Evolutionary conservation across 805 yeast species (phyloP).

Genomic region (Metschnikowia lochheadii): DNA sequence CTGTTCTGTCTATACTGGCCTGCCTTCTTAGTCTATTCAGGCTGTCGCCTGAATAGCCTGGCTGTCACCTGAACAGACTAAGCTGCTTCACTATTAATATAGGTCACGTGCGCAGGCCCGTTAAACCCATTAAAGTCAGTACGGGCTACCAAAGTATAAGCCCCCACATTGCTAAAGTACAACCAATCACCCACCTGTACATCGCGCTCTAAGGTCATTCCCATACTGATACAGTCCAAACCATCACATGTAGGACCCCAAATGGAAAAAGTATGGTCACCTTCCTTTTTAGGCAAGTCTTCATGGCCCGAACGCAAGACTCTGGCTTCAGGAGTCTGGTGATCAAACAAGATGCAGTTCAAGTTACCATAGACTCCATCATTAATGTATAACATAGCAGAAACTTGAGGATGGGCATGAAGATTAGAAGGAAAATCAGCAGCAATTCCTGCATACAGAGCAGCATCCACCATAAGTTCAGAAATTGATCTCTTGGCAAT

Average conservation of each 20-base stretch:
- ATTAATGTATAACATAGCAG: constrained; percentile 71
- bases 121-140: constrained; percentile 89
- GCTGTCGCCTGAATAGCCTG: too few species aligned
- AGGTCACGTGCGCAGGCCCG: constrained; percentile 54
- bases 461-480: too few species aligned
- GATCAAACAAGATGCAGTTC: constrained; percentile 92
- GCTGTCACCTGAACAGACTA: too few species aligned
- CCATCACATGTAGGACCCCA: constrained; percentile 99
- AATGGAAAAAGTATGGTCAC: constrained; percentile 51
- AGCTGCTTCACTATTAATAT: constrained; percentile 38
- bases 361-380: constrained; percentile 96
- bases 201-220: constrained; percentile 50
- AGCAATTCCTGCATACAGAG: too few species aligned
- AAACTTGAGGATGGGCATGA: too few species aligned
- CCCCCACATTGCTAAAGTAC: constrained; percentile 78
- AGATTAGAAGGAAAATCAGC: accelerated
- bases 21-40: too few species aligned
- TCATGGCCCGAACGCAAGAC: constrained; percentile 41
- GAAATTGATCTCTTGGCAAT: constrained; percentile 46
- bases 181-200: constrained; percentile 90
- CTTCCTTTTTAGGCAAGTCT: constrained; percentile 19
- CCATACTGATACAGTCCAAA: constrained; percentile 70
- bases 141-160: constrained; percentile 91
- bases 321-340: constrained; percentile 70
- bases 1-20: too few species aligned